phyloP scores from a whole-genome alignment of 2,329 filamentous ascomycete species.

The Volutella citrinella region DNA sequence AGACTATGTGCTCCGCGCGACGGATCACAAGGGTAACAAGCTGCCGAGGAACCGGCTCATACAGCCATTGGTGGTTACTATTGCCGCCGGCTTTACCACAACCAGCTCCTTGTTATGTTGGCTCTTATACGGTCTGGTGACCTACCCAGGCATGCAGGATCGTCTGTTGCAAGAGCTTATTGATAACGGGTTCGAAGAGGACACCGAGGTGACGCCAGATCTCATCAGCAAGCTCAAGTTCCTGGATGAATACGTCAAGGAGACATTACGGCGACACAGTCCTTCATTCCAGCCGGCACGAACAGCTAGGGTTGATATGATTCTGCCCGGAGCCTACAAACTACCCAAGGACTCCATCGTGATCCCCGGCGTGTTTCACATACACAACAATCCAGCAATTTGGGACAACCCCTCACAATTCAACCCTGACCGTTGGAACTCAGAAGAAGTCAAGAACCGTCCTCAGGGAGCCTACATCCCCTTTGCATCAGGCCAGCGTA shows the following conservation, averaged over 20 bases:
- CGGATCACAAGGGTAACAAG: conserved; percentile 52
- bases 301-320: conserved; percentile 51
- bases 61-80: conserved; percentile 45
- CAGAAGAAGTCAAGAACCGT: conserved; percentile 48
- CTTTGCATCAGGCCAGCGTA: conserved; percentile 54
- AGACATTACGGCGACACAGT: conserved; percentile 58
- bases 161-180: conserved; percentile 56
- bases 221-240: conserved; percentile 46
- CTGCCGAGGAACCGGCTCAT: conserved; percentile 38
- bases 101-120: conserved; percentile 57
- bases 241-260: conserved; percentile 58
- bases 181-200: conserved; percentile 42
- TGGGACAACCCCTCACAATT: conserved; percentile 59
- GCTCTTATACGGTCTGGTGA: conserved; percentile 52
- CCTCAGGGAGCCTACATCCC: conserved; percentile 54
- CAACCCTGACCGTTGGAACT: conserved; percentile 59
- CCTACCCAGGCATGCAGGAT: conserved; percentile 54
- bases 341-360: conserved; percentile 50
- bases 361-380: conserved; percentile 50
- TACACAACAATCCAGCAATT: conserved; percentile 50
- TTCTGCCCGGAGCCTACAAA: conserved; percentile 58
- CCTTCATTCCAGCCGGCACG: conserved; percentile 60
- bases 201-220: conserved; percentile 45
- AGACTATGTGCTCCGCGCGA: conserved; percentile 53
- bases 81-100: conserved; percentile 59